Conservation (phyloP, 768 basidiomycete genomes). For the Gelatoporia subvermispora region DNA sequence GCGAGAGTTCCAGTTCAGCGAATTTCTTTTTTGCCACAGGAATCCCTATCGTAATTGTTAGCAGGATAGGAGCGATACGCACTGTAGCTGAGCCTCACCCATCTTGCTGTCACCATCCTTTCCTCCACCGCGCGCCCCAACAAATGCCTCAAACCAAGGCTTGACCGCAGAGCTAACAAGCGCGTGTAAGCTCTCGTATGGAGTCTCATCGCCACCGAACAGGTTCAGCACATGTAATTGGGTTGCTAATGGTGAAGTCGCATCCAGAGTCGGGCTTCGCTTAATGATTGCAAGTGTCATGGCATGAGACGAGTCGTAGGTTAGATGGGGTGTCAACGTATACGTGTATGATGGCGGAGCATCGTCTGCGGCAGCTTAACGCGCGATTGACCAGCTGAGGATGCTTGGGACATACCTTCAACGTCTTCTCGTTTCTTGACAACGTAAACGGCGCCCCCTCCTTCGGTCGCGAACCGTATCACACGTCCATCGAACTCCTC, state of each 20-base stretch:
- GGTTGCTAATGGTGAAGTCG: slow-evolving; percentile 67
- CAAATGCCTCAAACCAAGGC: slow-evolving; percentile 98
- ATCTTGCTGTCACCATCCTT: slow-evolving; percentile 81
- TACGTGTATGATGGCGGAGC: slow-evolving; percentile 58
- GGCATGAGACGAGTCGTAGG: slow-evolving; percentile 74
- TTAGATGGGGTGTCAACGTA: slow-evolving; percentile 64
- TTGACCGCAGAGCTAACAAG: slow-evolving; percentile 94
- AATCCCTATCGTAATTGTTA: slow-evolving; percentile 47
- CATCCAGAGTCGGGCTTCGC: slow-evolving; percentile 78
- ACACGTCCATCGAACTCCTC: slow-evolving; percentile 73
- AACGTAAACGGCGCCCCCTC: slow-evolving; percentile 75
- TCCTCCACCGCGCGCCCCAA: slow-evolving; percentile 71
- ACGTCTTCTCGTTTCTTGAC: slow-evolving; percentile 72
- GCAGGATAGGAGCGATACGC: slow-evolving; percentile 2
- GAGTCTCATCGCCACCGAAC: slow-evolving; percentile 83
- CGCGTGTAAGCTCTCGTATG: slow-evolving; percentile 93
- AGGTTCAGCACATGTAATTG: slow-evolving; percentile 93
- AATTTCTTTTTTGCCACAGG: slow-evolving; percentile 99
- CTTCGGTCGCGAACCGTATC: slow-evolving; percentile 69
- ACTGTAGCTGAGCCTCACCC: slow-evolving; percentile 48
- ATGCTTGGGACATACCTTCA: slow-evolving; percentile 48
- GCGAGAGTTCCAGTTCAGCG: slow-evolving; percentile 90
- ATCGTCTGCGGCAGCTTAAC: slow-evolving; percentile 47
- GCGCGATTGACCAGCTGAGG: background rate
- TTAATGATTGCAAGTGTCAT: slow-evolving; percentile 95